These are phyloP conservation scores for Hordeum marinum DNA, from an alignment of 176 grass and related monocot genomes.

Conservation along the genomic window DNA sequence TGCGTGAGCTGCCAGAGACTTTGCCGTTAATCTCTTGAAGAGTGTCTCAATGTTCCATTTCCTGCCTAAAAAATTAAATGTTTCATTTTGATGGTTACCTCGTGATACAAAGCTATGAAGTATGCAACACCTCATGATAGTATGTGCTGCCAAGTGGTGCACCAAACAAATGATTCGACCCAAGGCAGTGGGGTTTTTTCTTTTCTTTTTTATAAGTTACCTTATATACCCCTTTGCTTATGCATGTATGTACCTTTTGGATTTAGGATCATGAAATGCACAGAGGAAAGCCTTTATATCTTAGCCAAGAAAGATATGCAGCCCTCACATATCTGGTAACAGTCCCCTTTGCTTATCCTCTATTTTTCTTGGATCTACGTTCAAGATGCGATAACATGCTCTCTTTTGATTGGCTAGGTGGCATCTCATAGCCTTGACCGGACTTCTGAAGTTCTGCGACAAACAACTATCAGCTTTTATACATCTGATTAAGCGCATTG, in stretches of 20 bases:
- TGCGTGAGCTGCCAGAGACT: background rate
- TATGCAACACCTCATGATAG: background rate
- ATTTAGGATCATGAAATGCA: conserved; percentile 86
- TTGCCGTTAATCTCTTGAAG: background rate
- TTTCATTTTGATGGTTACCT: background rate
- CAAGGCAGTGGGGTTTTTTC: background rate
- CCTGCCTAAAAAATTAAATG: background rate
- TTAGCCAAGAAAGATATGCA: conserved; percentile 89
- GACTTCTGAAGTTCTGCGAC: conserved; percentile 92
- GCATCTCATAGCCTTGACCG: conserved; percentile 95
- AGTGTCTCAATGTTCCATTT: background rate
- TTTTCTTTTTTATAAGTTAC: background rate
- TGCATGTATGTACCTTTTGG: background rate
- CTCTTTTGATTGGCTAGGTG: conserved; percentile 55
- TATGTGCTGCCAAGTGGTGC: background rate
- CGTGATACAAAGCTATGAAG: background rate
- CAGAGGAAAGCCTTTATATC: conserved; percentile 92
- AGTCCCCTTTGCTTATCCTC: background rate
- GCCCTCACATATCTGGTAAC: conserved; percentile 90
- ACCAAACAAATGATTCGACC: background rate
- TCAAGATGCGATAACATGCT: conserved; percentile 15
- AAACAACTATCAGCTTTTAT: conserved; percentile 74
- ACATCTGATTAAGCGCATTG: conserved; percentile 45
- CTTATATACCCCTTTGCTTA: conserved; percentile 12
- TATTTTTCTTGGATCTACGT: background rate